Base-by-base conservation (phyloP, 1,284 basidiomycete species). In the Leccinum variabile region DNA sequence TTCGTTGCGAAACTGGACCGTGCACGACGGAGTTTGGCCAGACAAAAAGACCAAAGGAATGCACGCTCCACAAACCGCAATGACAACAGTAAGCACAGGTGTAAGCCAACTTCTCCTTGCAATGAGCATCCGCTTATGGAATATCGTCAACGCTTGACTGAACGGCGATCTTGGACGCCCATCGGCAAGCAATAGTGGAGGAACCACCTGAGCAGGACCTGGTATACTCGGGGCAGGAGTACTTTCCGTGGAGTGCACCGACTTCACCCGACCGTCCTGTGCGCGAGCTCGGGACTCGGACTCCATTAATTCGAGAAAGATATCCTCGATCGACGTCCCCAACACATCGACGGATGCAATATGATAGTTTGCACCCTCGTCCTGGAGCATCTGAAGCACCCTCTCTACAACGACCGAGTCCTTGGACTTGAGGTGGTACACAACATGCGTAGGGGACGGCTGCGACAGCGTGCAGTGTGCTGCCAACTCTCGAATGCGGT, bases 311-410 rank as follows among this genome's bases (percentile, higher is more conserved):
- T 83, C 81, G 8, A 94, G 78, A 77, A 94, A 94, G 49, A 94
- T 89, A 61, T 91, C 89, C 69, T 93, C 91, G 57, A 94, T 88
- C 5, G 89, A 86, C 1, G 90, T 87, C 3, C 87, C 87, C 22
- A 87, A 76, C 8, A 92, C 80, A 57, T 92, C 88, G 69, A 90
- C 91, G 0, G 81, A 82, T 0, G 69, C 66, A 18, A 91, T 77
- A 6, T 71, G 66, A 30, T 80, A 77, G 1, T 67, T 60, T 3
- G 56, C 66, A 61, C 77, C 79, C 25, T 82, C 77, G 2, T 73
- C 65, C 39, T 89, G 85, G 0, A 92, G 73, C 0, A 84, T 62
- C 37, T 81, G 77, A 16, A 92, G 80, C 5, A 90, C 83, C 37
- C 77, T 72, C 49, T 84, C 82, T 0, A 92, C 85, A 1, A 77